Percentiles rank a stretch among this genome's conserved stretches.
Conservation (phyloP, 2,329 filamentous ascomycete species). For the Teratosphaeriaceae sp. region DNA sequence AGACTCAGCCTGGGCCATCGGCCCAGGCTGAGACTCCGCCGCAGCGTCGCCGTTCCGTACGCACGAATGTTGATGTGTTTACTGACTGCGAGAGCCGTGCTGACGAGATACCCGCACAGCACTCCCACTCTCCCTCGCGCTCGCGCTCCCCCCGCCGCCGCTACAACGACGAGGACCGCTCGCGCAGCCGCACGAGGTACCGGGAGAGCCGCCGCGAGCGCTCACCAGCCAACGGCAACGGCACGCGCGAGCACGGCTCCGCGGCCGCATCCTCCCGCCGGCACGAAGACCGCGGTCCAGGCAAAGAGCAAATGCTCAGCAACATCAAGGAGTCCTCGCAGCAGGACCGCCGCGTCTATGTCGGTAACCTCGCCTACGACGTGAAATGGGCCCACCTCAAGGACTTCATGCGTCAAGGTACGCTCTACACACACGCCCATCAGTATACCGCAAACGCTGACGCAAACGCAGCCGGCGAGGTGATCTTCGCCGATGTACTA, state of each 20-base stretch:
- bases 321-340: slow-evolving; percentile 90
- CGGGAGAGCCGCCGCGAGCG: slow-evolving; percentile 41
- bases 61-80: too few relatives aligned
- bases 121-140: slow-evolving; percentile 35
- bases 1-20: too few relatives aligned
- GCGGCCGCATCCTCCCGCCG: slow-evolving; percentile 46
- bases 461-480: slow-evolving; percentile 93
- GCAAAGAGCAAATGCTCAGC: slow-evolving; percentile 94
- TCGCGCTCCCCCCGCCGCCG: slow-evolving; percentile 53
- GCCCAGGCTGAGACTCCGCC: too few relatives aligned
- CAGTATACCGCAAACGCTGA: too few relatives aligned
- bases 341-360: slow-evolving; percentile 98
- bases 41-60: too few relatives aligned
- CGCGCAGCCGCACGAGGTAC: slow-evolving; percentile 21
- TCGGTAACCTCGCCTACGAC: slow-evolving; percentile 98
- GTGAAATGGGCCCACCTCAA: slow-evolving; percentile 99
- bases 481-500: slow-evolving; percentile 98
- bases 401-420: slow-evolving; percentile 99
- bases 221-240: slow-evolving; percentile 69
- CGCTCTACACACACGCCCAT: slow-evolving; percentile 37
- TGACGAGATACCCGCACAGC: slow-evolving; percentile 3
- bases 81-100: neutral
- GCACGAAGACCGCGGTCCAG: slow-evolving; percentile 74
- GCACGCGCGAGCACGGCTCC: too few relatives aligned
- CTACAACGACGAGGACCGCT: slow-evolving; percentile 36